Base-by-base conservation (phyloP, 2,329 filamentous ascomycete species). In the Epicoccum nigrum region DNA sequence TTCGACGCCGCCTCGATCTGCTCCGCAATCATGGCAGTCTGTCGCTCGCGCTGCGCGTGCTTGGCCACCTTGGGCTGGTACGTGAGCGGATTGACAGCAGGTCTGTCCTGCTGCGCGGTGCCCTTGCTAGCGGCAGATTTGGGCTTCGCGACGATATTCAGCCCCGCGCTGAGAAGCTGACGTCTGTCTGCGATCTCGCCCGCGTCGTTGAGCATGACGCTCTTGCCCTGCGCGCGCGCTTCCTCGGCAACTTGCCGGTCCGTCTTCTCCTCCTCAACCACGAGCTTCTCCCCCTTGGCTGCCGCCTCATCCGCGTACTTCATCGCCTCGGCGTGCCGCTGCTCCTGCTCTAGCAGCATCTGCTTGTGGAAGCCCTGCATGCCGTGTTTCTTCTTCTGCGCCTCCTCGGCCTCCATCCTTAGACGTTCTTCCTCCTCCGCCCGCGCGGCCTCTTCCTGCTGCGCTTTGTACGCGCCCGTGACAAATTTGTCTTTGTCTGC, bases 401-500 rank as follows among this genome's bases (percentile, higher is more conserved):
- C 81, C 19, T 82, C 80, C 81, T 86, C 83, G 30, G 79, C 82
- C 63, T 87, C 88, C 62, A 90, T 86, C 50, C 80, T 78, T 51
- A 72, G 75, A 67, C 79, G 82, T 74, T 94, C 89, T 67, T 90
- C 88, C 58, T 86, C 87, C 65, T 92, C 88, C 7, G 89, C 67
- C 46, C 80, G 77, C 59, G 80, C 78, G 58, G 90, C 86, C 71
- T 92, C 90, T 68, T 88, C 88, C 65, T 92, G 89, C 68, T 93
- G 89, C 66, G 82, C 81, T 76, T 89, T 90, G 71, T 94, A 95
- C 28, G 89, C 89, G 51, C 86, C 87, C 0, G 90, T 94, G 27
- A 94, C 90, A 61, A 94, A 94, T 73, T 87, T 90, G 69, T 94
- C 90, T 76, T 92, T 94, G 63, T 87, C 90, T 0, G 83, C 87